These are phyloP conservation scores for Edaphochlamys debaryana DNA, from an alignment of 139 green algal species.

Conservation along the genomic window DNA sequence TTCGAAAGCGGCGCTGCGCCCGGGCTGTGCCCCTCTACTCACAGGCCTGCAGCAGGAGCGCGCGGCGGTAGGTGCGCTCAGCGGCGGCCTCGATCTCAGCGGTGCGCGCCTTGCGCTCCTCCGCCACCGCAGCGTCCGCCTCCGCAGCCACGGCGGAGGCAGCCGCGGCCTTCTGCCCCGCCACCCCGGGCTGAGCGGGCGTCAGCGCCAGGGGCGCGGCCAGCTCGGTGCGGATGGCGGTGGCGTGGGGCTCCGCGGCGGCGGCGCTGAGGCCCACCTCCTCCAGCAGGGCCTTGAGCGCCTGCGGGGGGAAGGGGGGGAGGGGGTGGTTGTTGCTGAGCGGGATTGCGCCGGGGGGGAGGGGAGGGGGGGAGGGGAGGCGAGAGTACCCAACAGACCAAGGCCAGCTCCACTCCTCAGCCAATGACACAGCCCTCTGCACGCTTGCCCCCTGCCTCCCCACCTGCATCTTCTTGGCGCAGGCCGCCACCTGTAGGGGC, in stretches of 20 bases:
- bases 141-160: conserved; percentile 6
- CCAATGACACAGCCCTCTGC: too few species aligned
- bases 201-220: background rate
- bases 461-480: conserved; percentile 23
- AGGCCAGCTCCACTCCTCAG: too few species aligned
- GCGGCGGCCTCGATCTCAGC: conserved; percentile 29
- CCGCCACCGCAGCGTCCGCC: conserved; percentile 20
- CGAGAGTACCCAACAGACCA: background rate
- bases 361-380: background rate
- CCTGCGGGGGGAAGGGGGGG: background rate
- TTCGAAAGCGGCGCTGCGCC: too few species aligned
- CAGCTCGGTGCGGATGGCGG: background rate
- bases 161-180: conserved; percentile 19
- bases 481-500: conserved; percentile 30
- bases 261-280: conserved; percentile 21
- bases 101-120: conserved; percentile 7
- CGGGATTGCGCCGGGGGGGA: too few species aligned
- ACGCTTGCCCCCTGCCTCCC: too few species aligned
- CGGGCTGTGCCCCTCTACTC: too few species aligned
- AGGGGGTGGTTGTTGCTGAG: too few species aligned
- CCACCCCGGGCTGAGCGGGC: background rate
- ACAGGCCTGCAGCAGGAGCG: conserved; percentile 36
- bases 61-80: background rate
- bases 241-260: background rate
- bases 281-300: conserved; percentile 11